Conservation (phyloP, 768 basidiomycete species). For the Termitomyces sp. region DNA sequence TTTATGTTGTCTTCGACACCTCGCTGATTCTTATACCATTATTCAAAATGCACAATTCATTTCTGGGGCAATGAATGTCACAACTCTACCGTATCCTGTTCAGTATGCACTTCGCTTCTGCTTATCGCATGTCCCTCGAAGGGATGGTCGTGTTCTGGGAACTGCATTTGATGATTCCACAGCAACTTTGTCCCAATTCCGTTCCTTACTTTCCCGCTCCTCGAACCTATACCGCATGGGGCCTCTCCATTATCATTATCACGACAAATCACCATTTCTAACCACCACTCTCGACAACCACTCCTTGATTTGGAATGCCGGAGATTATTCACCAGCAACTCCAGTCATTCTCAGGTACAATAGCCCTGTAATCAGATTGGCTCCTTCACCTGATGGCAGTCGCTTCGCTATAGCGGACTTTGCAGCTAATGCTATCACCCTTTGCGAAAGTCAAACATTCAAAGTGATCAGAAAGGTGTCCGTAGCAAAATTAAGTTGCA, state of each 20-base stretch:
- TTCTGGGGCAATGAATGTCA: neutral
- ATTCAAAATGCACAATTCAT: neutral
- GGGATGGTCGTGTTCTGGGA: neutral
- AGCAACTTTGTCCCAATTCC: neutral
- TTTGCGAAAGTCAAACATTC: neutral
- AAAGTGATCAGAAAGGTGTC: neutral
- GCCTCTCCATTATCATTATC: no score
- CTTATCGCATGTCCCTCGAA: neutral
- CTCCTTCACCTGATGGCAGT: neutral
- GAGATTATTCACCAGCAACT: neutral
- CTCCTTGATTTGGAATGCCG: neutral
- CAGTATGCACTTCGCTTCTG: neutral
- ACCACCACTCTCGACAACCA: neutral
- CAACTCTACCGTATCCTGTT: neutral
- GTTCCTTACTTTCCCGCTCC: neutral
- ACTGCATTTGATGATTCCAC: neutral
- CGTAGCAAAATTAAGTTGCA: neutral
- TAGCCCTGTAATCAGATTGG: no score
- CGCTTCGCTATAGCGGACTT: neutral
- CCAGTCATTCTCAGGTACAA: neutral
- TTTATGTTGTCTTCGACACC: neutral
- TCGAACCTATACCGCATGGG: no score
- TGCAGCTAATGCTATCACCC: no score
- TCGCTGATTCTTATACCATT: neutral
- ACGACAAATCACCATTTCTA: no score